Evolutionary conservation across 306 rosid genomes (phyloP).

Genomic region (Cicer bijugum): DNA sequence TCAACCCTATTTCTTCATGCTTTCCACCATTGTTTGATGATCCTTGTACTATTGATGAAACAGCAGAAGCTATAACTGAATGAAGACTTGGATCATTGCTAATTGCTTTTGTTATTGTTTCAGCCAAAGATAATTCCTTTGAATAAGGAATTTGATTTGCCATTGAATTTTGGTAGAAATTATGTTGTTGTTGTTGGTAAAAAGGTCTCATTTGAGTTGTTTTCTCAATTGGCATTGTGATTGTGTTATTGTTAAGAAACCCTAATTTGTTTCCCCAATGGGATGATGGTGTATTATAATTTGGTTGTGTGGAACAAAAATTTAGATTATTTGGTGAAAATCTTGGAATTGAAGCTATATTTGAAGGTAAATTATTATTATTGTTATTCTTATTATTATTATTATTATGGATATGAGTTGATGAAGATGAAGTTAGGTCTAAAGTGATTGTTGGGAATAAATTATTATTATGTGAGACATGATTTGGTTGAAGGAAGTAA

Average conservation of each 20-base stretch:
- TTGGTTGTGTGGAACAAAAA: constrained; percentile 59
- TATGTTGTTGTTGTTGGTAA: constrained; percentile 22
- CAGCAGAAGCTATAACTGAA: constrained; percentile 60
- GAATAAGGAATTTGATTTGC: constrained; percentile 48
- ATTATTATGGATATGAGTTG: background rate
- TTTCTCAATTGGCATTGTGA: constrained; percentile 39
- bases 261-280: constrained; percentile 56
- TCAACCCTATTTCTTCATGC: constrained; percentile 42
- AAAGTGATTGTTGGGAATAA: constrained; percentile 63
- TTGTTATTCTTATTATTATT: too few relatives aligned
- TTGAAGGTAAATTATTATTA: constrained; percentile 11
- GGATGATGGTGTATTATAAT: constrained; percentile 30
- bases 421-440: constrained; percentile 54
- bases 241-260: constrained; percentile 41
- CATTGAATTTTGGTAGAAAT: constrained; percentile 44
- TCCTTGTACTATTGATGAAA: constrained; percentile 60
- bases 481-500: constrained; percentile 46
- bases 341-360: constrained; percentile 50
- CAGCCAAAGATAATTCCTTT: constrained; percentile 51
- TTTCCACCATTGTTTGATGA: constrained; percentile 45
- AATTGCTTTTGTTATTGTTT: constrained; percentile 65
- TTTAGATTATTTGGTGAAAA: constrained; percentile 48
- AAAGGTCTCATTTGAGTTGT: constrained; percentile 31
- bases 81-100: constrained; percentile 59
- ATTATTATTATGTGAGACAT: constrained; percentile 41